These are phyloP conservation scores for Amyloporia xantha DNA, from an alignment of 768 basidiomycete genomes.

Conservation along the genomic window DNA sequence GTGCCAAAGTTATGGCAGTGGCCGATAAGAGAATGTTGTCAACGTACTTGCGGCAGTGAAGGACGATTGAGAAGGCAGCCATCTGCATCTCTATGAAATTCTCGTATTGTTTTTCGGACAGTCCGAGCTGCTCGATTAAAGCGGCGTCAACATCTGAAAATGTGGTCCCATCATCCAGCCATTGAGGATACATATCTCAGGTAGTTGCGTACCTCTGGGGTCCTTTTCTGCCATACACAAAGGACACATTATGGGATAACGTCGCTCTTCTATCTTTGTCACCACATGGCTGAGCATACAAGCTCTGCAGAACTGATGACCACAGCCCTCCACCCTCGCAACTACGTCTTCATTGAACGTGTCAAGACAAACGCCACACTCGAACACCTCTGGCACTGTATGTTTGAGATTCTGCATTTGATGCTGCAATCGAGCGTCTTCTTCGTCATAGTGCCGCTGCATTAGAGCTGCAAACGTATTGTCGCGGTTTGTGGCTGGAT, in stretches of 20 bases:
- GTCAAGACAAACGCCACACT: slow-evolving; percentile 55
- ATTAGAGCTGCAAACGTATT: neutral
- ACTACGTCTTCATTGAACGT: slow-evolving; percentile 34
- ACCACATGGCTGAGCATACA: slow-evolving; percentile 41
- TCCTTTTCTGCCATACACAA: slow-evolving; percentile 34
- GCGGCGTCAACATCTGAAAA: slow-evolving; percentile 32
- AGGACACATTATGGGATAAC: slow-evolving; percentile 59
- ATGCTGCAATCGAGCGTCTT: slow-evolving; percentile 6
- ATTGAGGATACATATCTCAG: too few species aligned
- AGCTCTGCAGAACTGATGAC: slow-evolving; percentile 46
- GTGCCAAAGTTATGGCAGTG: too few species aligned
- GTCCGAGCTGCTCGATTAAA: slow-evolving; percentile 38
- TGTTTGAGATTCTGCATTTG: slow-evolving; percentile 28
- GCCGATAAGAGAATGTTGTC: neutral
- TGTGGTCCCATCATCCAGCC: too few species aligned
- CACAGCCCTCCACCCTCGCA: slow-evolving; percentile 38
- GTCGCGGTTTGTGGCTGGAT: neutral
- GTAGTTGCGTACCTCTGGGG: slow-evolving; percentile 19
- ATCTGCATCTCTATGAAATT: slow-evolving; percentile 43
- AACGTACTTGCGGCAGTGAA: slow-evolving; percentile 45
- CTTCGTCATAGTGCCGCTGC: neutral
- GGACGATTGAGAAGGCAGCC: slow-evolving; percentile 33
- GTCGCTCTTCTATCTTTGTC: slow-evolving; percentile 43
- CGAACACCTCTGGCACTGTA: slow-evolving; percentile 31
- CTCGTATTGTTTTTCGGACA: slow-evolving; percentile 35